A percentile compares a stretch with the other conserved stretches of the same genome.
phyloP scores from a whole-genome alignment of 1,284 basidiomycete genomes.

The Salmacisia buchloeana region DNA sequence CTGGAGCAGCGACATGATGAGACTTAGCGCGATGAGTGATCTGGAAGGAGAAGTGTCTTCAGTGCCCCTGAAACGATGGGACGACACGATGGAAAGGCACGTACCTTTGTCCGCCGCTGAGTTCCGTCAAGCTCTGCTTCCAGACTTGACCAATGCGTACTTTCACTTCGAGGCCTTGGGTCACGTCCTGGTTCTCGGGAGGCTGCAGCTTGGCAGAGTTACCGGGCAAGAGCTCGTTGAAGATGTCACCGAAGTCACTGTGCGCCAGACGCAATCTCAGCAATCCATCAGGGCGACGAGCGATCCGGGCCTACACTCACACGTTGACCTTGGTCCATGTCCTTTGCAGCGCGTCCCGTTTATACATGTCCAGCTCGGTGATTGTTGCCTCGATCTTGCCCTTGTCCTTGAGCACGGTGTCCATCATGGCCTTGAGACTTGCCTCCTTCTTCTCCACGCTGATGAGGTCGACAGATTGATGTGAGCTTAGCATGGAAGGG shows the following conservation, averaged over 20 bases:
- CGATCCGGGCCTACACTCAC: conserved; percentile 54
- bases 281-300: neutral
- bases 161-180: conserved; percentile 93
- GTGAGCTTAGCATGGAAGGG: neutral
- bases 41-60: no score
- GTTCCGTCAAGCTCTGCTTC: conserved; percentile 94
- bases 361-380: conserved; percentile 84
- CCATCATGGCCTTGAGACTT: conserved; percentile 78
- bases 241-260: conserved; percentile 90
- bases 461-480: neutral
- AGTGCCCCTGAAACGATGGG: no score
- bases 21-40: conserved; percentile 88
- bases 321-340: conserved; percentile 93
- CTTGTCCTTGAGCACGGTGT: conserved; percentile 86
- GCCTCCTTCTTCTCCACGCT: conserved; percentile 94
- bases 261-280: neutral
- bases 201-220: conserved; percentile 94
- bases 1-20: conserved; percentile 96
- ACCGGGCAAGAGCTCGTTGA: conserved; percentile 88
- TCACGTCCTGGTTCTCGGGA: conserved; percentile 85
- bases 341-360: conserved; percentile 83
- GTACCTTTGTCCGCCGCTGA: conserved; percentile 92
- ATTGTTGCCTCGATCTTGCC: conserved; percentile 94
- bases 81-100: neutral
- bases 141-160: conserved; percentile 89